phyloP scores from a whole-genome alignment of 352 stramenopile species.

The Globisporangium mamillatum region DNA sequence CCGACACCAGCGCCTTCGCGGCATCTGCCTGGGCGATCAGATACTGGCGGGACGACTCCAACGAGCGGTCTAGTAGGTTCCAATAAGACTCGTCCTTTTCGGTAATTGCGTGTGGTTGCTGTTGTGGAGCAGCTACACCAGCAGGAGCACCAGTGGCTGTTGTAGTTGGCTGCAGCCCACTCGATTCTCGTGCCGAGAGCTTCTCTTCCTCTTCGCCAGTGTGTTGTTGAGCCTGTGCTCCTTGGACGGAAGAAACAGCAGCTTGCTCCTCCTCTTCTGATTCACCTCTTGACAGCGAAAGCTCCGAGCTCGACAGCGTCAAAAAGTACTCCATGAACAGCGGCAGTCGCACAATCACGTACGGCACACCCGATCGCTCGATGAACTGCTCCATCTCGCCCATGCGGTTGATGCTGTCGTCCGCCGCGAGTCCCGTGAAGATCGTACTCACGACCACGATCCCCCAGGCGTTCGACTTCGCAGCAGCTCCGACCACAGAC shows the following conservation, averaged over 20 bases:
- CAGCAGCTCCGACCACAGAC: conserved; percentile 45
- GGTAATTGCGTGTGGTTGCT: not conserved
- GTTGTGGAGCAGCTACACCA: not conserved
- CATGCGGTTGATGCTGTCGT: conserved; percentile 52
- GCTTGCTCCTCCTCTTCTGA: not conserved
- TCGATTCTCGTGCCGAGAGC: not conserved
- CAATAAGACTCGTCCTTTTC: conserved; percentile 15
- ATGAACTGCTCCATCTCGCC: conserved; percentile 62
- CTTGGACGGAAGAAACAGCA: not conserved
- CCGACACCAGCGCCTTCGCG: conserved; percentile 46
- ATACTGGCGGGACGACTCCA: conserved; percentile 43
- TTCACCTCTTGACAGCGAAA: not conserved
- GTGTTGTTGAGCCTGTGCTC: not conserved
- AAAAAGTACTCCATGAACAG: conserved; percentile 84
- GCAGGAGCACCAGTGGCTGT: not conserved
- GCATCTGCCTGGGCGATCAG: conserved; percentile 55
- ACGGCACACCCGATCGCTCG: conserved; percentile 54
- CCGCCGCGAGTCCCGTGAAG: conserved; percentile 34
- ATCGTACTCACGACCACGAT: conserved; percentile 73
- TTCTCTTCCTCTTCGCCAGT: conserved; percentile 30
- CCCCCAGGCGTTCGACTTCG: conserved; percentile 57
- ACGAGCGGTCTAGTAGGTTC: conserved; percentile 38
- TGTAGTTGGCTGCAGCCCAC: not conserved
- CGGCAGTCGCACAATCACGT: conserved; percentile 60
- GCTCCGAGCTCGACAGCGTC: conserved; percentile 28